Conservation (phyloP, 2,329 filamentous ascomycete species). For the Volutella citrinella region DNA sequence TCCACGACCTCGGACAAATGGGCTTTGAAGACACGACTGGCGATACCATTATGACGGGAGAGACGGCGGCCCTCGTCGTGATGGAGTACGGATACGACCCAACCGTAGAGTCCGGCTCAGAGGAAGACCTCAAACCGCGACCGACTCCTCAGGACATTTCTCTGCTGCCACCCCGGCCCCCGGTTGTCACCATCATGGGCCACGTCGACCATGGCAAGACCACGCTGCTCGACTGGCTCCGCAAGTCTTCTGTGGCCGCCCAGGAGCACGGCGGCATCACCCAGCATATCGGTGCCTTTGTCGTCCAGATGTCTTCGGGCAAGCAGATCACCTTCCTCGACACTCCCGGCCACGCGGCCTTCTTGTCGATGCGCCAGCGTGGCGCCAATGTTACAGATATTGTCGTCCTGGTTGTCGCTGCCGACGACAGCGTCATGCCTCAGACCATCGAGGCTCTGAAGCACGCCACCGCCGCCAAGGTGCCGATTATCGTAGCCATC, state of each 20-base stretch:
- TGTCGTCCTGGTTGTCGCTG: constrained; percentile 90
- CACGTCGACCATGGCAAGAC: constrained; percentile 99
- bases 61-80: constrained; percentile 85
- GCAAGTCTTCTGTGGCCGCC: constrained; percentile 87
- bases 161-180: constrained; percentile 70
- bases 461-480: constrained; percentile 80
- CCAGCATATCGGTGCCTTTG: constrained; percentile 97
- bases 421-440: constrained; percentile 95
- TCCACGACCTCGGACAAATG: constrained; percentile 73
- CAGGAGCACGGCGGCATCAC: constrained; percentile 96
- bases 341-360: constrained; percentile 93
- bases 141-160: constrained; percentile 67
- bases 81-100: constrained; percentile 93
- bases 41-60: constrained; percentile 84
- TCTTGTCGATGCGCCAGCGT: constrained; percentile 91
- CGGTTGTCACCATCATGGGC: constrained; percentile 98
- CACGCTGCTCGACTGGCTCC: constrained; percentile 87
- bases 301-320: constrained; percentile 79
- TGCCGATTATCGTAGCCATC: constrained; percentile 95
- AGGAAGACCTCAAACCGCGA: constrained; percentile 68
- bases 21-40: constrained; percentile 84
- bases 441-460: constrained; percentile 96
- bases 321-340: constrained; percentile 95
- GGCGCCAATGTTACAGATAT: constrained; percentile 97
- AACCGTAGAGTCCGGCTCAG: constrained; percentile 64